A percentile compares a stretch with the other conserved stretches of the same genome.
Conservation (phyloP, 441 rosid species). For the Euphorbia schlechtendalii region DNA sequence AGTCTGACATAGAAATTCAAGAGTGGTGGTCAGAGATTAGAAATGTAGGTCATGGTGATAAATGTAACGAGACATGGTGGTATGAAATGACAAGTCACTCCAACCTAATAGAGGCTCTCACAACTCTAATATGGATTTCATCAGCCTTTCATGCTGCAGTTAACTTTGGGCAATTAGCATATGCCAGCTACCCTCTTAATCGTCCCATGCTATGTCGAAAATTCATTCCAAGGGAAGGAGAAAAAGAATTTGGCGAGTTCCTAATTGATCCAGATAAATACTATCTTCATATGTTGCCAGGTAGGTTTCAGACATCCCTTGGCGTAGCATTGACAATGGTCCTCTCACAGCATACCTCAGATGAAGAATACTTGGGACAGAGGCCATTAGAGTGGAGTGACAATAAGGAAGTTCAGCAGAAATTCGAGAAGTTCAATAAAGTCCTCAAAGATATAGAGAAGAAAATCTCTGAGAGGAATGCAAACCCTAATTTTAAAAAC, state of each 20-base stretch:
- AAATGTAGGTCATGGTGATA: constrained; percentile 62
- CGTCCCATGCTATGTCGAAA: constrained; percentile 45
- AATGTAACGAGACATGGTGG: constrained; percentile 58
- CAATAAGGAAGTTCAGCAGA: constrained; percentile 33
- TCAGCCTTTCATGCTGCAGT: constrained; percentile 63
- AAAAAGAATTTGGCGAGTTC: constrained; percentile 42
- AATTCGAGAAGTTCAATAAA: constrained; percentile 32
- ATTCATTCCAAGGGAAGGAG: constrained; percentile 53
- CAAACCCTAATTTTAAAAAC: constrained; percentile 37
- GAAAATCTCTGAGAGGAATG: constrained; percentile 37
- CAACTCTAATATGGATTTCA: constrained; percentile 58
- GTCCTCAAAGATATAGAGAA: constrained; percentile 37
- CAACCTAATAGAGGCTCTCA: constrained; percentile 38
- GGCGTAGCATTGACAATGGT: constrained; percentile 44
- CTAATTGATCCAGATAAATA: constrained; percentile 50
- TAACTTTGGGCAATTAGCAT: constrained; percentile 56
- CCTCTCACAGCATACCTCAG: constrained; percentile 47
- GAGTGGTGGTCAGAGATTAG: constrained; percentile 74
- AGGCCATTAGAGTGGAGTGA: constrained; percentile 43
- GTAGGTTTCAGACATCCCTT: constrained; percentile 37
- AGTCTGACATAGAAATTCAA: constrained; percentile 59
- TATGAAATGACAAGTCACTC: constrained; percentile 30
- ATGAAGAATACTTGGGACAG: constrained; percentile 52
- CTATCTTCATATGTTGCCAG: constrained; percentile 52
- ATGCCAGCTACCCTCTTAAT: constrained; percentile 53